Base-by-base conservation (phyloP, 352 stramenopile species). In the Proteromonas lacertae region DNA sequence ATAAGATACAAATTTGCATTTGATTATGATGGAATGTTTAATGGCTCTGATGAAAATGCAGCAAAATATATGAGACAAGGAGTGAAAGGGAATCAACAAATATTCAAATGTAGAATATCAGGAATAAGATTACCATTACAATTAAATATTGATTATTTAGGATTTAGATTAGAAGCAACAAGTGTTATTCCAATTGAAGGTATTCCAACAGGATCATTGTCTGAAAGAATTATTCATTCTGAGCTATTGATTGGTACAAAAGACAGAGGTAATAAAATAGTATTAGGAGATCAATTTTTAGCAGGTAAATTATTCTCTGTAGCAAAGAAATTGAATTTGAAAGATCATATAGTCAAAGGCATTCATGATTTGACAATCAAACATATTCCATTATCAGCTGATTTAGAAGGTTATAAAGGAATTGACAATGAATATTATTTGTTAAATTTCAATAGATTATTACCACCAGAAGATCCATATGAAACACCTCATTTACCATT, bases 11-110 rank as follows among this genome's bases (percentile, higher is more conserved):
- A 79, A 47, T 47, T 89, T 12, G 72, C 57, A 35, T 64, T 56
- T 1, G 71, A 87, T 30, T 69, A 89, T 35, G 64, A 89, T 42
- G 71, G 71, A 13, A 52, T 74, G 2, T 89, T 67, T 38, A 71
- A 87, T 36, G 56, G 66, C 5, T 77, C 58, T 0, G 65, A 89
- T 37, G 73, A 87, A 36, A 55, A 57, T 28, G 58, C 71, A 1
- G 62, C 64, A 12, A 89, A 89, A 50, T 62, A 51, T n/a, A 66
- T 54, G 1, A 62, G 61, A 21, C 56, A 79, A 20, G 64, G 79
- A 39, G 47, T 67, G 21, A 69, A 77, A 33, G 75, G 65, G 4
- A 57, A 59, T 0, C 41, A 81, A 29, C 49, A 51, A 34, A 55
- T 50, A 33, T 35, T 41, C 21, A 58, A 57, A 36, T 42, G 31